phyloP scores from a whole-genome alignment of 768 basidiomycete genomes.

The Tylopilus sp. region DNA sequence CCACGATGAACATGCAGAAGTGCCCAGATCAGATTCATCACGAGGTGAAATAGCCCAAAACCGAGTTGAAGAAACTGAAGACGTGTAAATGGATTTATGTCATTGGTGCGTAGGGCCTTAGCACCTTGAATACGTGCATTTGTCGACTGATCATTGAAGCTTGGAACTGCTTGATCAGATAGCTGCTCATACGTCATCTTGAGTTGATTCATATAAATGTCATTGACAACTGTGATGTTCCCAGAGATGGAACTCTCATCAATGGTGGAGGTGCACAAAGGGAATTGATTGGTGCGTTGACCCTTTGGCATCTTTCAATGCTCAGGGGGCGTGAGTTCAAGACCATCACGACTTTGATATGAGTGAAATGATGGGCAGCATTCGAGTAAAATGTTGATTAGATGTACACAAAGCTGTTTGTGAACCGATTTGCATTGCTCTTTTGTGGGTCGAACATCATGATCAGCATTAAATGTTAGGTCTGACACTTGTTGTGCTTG shows the following conservation, averaged over 20 bases:
- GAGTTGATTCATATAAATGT: not conserved
- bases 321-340: no score
- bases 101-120: not conserved
- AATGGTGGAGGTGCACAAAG: not conserved
- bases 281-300: not conserved
- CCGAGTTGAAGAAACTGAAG: not conserved
- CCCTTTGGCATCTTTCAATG: no score
- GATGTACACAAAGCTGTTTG: no score
- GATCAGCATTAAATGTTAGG: no score
- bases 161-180: not conserved
- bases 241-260: not conserved
- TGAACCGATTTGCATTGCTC: no score
- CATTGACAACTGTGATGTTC: not conserved
- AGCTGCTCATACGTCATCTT: not conserved
- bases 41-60: not conserved
- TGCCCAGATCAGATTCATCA: not conserved
- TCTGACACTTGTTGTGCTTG: no score
- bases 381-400: no score
- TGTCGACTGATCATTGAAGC: conserved; percentile 1
- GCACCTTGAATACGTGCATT: not conserved
- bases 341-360: no score
- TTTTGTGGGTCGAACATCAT: no score
- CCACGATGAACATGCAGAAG: not conserved
- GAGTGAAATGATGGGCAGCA: no score
- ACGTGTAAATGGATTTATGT: not conserved